phyloP scores from a whole-genome alignment of 2,329 filamentous ascomycete genomes.

The Xylariaceae sp. region DNA sequence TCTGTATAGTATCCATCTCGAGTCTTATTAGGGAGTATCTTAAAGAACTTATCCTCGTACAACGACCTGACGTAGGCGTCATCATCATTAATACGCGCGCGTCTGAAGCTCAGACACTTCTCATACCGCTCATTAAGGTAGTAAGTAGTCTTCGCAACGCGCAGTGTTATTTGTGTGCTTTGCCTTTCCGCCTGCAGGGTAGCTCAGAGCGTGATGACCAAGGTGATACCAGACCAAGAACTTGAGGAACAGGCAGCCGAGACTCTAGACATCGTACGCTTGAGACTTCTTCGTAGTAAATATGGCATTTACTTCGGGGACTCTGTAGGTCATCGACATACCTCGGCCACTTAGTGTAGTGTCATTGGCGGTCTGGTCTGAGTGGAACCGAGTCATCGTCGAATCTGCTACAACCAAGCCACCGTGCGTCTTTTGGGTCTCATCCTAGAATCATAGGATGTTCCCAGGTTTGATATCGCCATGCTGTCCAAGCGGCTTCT shows the following conservation, averaged over 20 bases:
- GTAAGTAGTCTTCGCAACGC: neutral
- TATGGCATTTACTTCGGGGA: neutral
- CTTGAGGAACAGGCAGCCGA: conserved; percentile 2
- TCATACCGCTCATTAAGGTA: neutral
- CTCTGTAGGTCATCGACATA: neutral
- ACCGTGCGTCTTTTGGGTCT: neutral
- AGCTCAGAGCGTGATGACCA: neutral
- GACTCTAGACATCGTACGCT: conserved; percentile 1
- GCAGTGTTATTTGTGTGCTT: neutral
- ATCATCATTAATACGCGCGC: neutral
- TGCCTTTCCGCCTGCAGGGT: neutral
- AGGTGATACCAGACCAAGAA: conserved; percentile 1
- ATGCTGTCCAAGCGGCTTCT: neutral
- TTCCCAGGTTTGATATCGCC: conserved; percentile 3
- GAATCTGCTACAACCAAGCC: neutral
- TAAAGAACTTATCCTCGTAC: conserved; percentile 1
- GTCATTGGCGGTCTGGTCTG: neutral
- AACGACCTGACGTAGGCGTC: neutral
- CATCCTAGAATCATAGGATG: conserved; percentile 1
- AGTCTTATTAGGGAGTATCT: neutral
- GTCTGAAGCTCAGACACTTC: neutral
- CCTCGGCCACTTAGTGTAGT: neutral
- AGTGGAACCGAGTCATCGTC: conserved; percentile 1
- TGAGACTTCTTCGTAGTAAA: neutral
- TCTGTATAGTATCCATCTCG: neutral